Evolutionary conservation across 768 basidiomycete species (phyloP), one percentile per base, ranked within the genome.

Genomic region (Tricholoma sp.): DNA sequence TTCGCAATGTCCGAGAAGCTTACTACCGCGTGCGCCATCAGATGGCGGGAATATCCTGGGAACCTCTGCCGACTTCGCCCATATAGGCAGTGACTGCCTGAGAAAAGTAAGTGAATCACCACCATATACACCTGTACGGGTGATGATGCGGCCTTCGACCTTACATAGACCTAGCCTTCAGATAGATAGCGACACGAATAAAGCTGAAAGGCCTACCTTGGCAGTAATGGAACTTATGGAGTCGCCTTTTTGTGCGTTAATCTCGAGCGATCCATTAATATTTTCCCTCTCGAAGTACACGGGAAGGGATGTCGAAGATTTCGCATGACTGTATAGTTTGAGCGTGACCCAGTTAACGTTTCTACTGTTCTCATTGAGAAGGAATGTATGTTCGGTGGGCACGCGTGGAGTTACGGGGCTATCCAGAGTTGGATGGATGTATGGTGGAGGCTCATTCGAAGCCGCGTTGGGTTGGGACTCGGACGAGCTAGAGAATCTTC

Each of bases 381-480:
- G n/a, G n/a, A n/a, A n/a, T n/a, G n/a, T n/a, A n/a, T n/a, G n/a
- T n/a, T n/a, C n/a, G n/a, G n/a, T n/a, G n/a, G n/a, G n/a, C n/a
- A n/a, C n/a, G n/a, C n/a, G n/a, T n/a, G n/a, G n/a, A n/a, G n/a
- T n/a, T n/a, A n/a, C n/a, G n/a, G n/a, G n/a, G n/a, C n/a, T n/a
- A n/a, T n/a, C n/a, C n/a, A n/a, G n/a, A n/a, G n/a, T n/a, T n/a
- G n/a, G n/a, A n/a, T n/a, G n/a, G n/a, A 76, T 71, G 71, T 80
- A 81, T 39, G 78, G 66, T 59, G 79, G 79, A 52, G 79, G 76
- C 61, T 3, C 29, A 29, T 29, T 8, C n/a, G n/a, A n/a, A 29
- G 8, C 29, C 29, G 10, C 12, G 34, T 35, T 11, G 10, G 34
- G 34, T 35, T 9, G 34, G 9, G 34, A 12, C 41, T 34, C 55